phyloP scores from a whole-genome alignment of 2,329 filamentous ascomycete genomes.

The Lasiodiplodia hormozganensis region DNA sequence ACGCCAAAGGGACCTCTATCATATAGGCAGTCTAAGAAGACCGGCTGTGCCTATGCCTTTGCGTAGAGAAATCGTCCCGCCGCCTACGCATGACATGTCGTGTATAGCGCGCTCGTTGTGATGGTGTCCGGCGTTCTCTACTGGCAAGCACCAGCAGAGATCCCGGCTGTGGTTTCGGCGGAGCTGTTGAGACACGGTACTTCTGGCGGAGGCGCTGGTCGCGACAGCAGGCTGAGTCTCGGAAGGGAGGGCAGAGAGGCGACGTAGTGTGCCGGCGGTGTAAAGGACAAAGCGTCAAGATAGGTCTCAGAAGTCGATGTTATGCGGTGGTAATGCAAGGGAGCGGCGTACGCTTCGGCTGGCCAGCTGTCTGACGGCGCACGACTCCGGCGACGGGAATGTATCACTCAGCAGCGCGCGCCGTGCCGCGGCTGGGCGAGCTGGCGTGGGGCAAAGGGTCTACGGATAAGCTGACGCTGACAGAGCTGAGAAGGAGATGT shows the following conservation, averaged over 20 bases:
- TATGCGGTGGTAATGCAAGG: constrained; percentile 29
- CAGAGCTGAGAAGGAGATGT: constrained; percentile 26
- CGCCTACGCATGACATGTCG: constrained; percentile 49
- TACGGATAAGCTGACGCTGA: constrained; percentile 30
- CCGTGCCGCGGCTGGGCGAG: constrained; percentile 24
- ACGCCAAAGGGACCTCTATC: constrained; percentile 31
- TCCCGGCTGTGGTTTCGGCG: constrained; percentile 15
- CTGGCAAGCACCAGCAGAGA: constrained; percentile 28
- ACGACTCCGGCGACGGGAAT: constrained; percentile 26
- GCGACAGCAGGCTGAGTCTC: background rate
- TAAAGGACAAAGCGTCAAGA: constrained; percentile 29
- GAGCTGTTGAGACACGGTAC: constrained; percentile 15
- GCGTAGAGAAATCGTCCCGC: constrained; percentile 48
- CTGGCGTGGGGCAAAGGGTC: constrained; percentile 7
- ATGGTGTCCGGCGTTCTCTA: constrained; percentile 23
- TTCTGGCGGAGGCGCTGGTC: background rate
- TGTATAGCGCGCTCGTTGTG: constrained; percentile 30
- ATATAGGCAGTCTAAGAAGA: constrained; percentile 45
- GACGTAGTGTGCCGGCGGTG: constrained; percentile 13
- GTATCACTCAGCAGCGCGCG: constrained; percentile 28
- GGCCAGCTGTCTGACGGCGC: constrained; percentile 26
- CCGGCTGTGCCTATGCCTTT: constrained; percentile 52
- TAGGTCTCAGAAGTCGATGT: constrained; percentile 27
- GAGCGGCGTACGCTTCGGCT: constrained; percentile 8
- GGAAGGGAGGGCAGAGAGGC: background rate